phyloP scores from a whole-genome alignment of 2,329 filamentous ascomycete genomes.

The Nemania diffusa region DNA sequence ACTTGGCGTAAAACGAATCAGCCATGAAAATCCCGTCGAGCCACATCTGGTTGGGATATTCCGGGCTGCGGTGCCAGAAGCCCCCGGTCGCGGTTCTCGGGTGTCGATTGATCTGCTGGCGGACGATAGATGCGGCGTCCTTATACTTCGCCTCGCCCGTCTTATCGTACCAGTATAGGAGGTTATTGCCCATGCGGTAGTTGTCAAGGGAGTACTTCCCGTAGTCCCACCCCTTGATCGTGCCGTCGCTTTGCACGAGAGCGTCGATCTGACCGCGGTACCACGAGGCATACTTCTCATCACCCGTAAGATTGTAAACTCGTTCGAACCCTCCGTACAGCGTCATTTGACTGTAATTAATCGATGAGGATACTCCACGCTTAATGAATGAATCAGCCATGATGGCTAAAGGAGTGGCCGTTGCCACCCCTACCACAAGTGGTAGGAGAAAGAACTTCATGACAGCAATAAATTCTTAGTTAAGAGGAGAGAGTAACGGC shows the following conservation, averaged over 20 bases:
- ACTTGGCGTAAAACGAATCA: slow-evolving; percentile 56
- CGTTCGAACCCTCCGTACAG: slow-evolving; percentile 60
- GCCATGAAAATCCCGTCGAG: slow-evolving; percentile 66
- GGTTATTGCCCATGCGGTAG: slow-evolving; percentile 63
- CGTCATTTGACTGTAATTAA: slow-evolving; percentile 57
- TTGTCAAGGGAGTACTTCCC: slow-evolving; percentile 62
- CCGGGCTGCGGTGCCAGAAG: slow-evolving; percentile 63
- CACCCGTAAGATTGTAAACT: slow-evolving; percentile 55
- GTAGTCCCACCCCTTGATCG: slow-evolving; percentile 58
- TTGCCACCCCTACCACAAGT: slow-evolving; percentile 30
- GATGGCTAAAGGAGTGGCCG: slow-evolving; percentile 44
- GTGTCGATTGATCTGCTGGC: slow-evolving; percentile 59
- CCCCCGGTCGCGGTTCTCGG: slow-evolving; percentile 62
- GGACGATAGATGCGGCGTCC: slow-evolving; percentile 58
- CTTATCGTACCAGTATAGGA: slow-evolving; percentile 60
- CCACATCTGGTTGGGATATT: slow-evolving; percentile 62
- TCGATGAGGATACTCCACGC: slow-evolving; percentile 52
- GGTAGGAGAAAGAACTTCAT: slow-evolving; percentile 38
- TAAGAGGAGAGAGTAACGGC: not conserved
- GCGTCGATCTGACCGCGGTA: slow-evolving; percentile 58
- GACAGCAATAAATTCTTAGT: not conserved
- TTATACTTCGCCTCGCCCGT: slow-evolving; percentile 61
- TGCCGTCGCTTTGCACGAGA: slow-evolving; percentile 60
- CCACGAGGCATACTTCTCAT: slow-evolving; percentile 57
- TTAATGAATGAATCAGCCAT: slow-evolving; percentile 61